A percentile compares a stretch with the other conserved stretches of the same genome.
Evolutionary conservation across 169 alveolate genomes (phyloP).

Genomic region (Cryptosporidium baileyi): DNA sequence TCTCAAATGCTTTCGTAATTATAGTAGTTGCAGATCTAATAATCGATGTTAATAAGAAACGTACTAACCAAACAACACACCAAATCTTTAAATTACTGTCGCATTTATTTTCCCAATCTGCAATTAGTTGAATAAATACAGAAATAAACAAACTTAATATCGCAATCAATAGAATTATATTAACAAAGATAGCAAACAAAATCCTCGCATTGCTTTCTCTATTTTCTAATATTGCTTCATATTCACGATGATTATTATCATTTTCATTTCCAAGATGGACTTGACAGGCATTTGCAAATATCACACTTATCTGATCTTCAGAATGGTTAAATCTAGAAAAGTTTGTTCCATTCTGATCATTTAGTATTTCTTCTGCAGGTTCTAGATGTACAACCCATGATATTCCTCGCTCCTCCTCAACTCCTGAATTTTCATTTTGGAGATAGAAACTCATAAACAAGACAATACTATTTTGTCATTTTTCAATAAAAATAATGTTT

Average conservation of each 20-base stretch:
- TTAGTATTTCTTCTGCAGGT: conserved; percentile 17
- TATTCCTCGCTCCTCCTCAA: conserved; percentile 51
- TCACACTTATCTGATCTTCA: background rate
- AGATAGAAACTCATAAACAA: conserved; percentile 65
- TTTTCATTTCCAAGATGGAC: background rate
- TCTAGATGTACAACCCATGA: conserved; percentile 49
- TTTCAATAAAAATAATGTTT: too few species aligned
- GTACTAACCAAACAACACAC: conserved; percentile 63
- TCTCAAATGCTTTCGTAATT: conserved; percentile 11
- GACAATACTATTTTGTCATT: background rate
- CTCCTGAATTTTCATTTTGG: conserved; percentile 43
- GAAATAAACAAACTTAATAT: conserved; percentile 22
- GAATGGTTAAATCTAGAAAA: conserved; percentile 21
- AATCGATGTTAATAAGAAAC: conserved; percentile 42
- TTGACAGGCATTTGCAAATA: conserved; percentile 1
- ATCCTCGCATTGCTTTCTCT: background rate
- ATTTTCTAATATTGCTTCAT: conserved; percentile 17
- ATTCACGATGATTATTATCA: background rate
- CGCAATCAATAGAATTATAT: background rate
- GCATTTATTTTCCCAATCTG: conserved; percentile 34
- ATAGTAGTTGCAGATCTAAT: conserved; percentile 14
- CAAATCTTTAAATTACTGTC: conserved; percentile 37
- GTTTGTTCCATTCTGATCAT: background rate
- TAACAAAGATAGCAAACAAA: conserved; percentile 11
- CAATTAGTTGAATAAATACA: background rate